These are phyloP conservation scores for Fusarium bactridioides DNA, from an alignment of 2,329 filamentous ascomycete species.

Conservation along the genomic window DNA sequence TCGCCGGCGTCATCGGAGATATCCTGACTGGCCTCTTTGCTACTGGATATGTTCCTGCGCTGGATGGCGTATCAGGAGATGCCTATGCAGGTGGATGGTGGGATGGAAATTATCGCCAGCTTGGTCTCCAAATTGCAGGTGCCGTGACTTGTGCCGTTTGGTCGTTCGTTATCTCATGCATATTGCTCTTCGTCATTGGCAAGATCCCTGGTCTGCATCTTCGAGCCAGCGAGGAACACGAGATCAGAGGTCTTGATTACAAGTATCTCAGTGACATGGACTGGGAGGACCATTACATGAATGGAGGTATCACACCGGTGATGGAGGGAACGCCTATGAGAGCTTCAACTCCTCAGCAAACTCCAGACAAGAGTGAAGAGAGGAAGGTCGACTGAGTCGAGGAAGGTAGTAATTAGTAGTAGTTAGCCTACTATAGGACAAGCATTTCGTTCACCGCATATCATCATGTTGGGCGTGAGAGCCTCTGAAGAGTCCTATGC, in stretches of 20 bases:
- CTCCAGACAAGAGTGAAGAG: constrained; percentile 2
- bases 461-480: neutral
- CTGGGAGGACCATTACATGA: constrained; percentile 34
- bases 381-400: constrained; percentile 4
- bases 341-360: constrained; percentile 6
- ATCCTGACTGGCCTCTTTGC: constrained; percentile 67
- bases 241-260: constrained; percentile 60
- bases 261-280: constrained; percentile 42
- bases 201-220: constrained; percentile 65
- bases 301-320: constrained; percentile 21
- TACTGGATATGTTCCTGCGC: constrained; percentile 55
- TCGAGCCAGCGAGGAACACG: constrained; percentile 62
- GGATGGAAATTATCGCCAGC: constrained; percentile 61
- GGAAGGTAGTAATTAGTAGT: neutral
- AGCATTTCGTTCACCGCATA: neutral
- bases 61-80: constrained; percentile 58
- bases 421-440: neutral
- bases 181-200: constrained; percentile 63
- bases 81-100: constrained; percentile 58
- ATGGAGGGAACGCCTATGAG: constrained; percentile 25
- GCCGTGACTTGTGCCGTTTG: constrained; percentile 63
- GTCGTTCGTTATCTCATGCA: constrained; percentile 61
- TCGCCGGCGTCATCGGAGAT: constrained; percentile 66
- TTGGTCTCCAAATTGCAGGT: constrained; percentile 65
- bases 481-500: neutral